Conservation (phyloP, 768 basidiomycete species). For the Pleurotus djamor region DNA sequence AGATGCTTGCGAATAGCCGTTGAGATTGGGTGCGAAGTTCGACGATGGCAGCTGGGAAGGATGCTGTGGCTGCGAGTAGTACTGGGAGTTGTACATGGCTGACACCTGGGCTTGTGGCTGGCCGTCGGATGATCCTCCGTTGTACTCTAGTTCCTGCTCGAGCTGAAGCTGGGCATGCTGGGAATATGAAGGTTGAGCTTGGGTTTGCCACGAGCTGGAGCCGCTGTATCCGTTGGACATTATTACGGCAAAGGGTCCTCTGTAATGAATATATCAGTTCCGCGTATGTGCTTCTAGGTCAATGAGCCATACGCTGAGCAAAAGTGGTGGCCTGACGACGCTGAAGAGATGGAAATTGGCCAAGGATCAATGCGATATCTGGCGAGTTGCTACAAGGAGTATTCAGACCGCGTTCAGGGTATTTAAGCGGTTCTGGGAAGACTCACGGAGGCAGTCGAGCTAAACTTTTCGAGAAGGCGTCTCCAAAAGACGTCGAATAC, state of each 20-base stretch:
- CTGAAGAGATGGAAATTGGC: background rate
- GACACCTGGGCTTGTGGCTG: slow-evolving; percentile 9
- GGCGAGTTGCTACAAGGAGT: background rate
- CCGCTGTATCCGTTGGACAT: slow-evolving; percentile 22
- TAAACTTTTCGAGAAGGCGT: background rate
- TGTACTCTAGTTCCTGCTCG: slow-evolving; percentile 29
- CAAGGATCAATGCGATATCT: background rate
- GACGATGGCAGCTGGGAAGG: background rate
- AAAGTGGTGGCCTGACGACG: background rate
- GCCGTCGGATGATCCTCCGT: slow-evolving; percentile 6
- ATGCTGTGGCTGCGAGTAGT: slow-evolving; percentile 11
- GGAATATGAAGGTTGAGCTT: slow-evolving; percentile 19
- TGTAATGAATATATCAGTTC: background rate
- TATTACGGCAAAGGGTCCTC: slow-evolving; percentile 8
- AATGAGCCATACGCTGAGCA: background rate
- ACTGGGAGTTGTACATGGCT: slow-evolving; percentile 11
- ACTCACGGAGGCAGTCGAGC: background rate
- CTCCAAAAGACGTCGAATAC: background rate
- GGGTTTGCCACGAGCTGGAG: slow-evolving; percentile 20
- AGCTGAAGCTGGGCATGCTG: slow-evolving; percentile 28
- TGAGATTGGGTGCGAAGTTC: slow-evolving; percentile 18
- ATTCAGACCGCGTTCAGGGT: background rate
- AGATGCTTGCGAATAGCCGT: background rate
- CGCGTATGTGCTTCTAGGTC: background rate
- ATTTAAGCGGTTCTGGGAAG: background rate